phyloP scores from a whole-genome alignment of 2,329 filamentous ascomycete species.

The Emericellopsis atlantica region DNA sequence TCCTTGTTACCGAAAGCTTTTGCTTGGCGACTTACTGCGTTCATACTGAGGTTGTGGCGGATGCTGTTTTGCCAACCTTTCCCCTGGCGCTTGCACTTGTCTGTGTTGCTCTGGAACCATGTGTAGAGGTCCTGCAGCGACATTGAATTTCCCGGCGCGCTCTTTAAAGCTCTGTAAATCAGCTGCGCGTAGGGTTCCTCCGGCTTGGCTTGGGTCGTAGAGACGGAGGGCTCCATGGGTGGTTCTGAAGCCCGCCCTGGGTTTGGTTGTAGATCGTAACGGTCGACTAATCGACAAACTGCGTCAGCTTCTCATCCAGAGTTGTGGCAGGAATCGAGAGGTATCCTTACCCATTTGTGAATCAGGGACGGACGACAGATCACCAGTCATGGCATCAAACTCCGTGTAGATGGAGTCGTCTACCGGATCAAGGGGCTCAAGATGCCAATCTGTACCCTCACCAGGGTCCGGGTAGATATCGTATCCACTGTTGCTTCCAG shows the following conservation, averaged over 20 bases:
- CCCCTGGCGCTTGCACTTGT: slow-evolving; percentile 61
- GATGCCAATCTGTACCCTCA: too few relatives aligned
- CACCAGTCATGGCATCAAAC: too few relatives aligned
- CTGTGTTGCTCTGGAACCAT: slow-evolving; percentile 77
- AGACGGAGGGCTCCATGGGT: neutral
- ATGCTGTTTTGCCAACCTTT: slow-evolving; percentile 95
- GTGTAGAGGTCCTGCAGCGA: slow-evolving; percentile 77
- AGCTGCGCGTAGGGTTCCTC: slow-evolving; percentile 70
- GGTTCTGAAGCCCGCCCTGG: neutral
- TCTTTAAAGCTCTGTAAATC: slow-evolving; percentile 64
- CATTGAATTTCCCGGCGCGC: slow-evolving; percentile 54
- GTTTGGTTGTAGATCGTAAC: neutral
- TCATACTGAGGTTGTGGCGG: slow-evolving; percentile 93
- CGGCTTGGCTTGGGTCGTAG: neutral
- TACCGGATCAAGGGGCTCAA: too few relatives aligned
- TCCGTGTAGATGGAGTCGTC: too few relatives aligned
- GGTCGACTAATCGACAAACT: neutral
- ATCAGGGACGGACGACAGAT: too few relatives aligned
- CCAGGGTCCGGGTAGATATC: neutral
- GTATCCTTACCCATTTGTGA: too few relatives aligned
- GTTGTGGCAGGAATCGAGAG: too few relatives aligned
- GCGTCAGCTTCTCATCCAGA: too few relatives aligned
- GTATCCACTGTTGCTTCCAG: slow-evolving; percentile 1
- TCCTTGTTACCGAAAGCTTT: neutral
- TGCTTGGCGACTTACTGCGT: slow-evolving; percentile 46